Evolutionary conservation across 2,329 filamentous ascomycete species (phyloP).

Genomic region (Sporothrix euskadiensis): DNA sequence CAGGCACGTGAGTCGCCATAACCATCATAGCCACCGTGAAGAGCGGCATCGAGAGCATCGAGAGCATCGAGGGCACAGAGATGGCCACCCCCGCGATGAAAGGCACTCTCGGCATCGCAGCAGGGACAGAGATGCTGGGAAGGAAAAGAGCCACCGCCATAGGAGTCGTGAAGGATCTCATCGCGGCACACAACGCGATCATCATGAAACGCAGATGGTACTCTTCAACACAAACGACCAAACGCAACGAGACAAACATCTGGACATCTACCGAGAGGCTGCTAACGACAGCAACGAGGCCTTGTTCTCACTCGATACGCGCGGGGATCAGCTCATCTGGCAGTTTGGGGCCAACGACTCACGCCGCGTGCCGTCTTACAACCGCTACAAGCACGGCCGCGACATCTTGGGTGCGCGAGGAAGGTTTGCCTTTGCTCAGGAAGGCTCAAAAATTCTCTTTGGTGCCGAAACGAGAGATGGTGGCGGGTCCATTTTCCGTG

Average conservation of each 20-base stretch:
- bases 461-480: conserved; percentile 51
- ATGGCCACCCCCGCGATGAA: not conserved
- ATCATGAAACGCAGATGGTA: conserved; percentile 19
- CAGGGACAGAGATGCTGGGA: not conserved
- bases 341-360: conserved; percentile 73
- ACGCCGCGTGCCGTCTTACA: conserved; percentile 70
- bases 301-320: conserved; percentile 66
- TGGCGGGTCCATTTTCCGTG: conserved; percentile 43
- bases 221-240: not conserved
- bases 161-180: conserved; percentile 15
- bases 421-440: conserved; percentile 66
- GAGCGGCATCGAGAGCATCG: conserved; percentile 12
- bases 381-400: conserved; percentile 65
- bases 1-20: not conserved
- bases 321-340: conserved; percentile 74
- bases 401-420: conserved; percentile 68
- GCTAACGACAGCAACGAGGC: conserved; percentile 27
- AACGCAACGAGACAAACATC: not conserved
- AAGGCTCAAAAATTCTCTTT: conserved; percentile 59
- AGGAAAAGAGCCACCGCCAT: not conserved
- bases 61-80: conserved; percentile 2
- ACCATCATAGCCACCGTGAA: conserved; percentile 2
- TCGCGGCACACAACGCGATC: conserved; percentile 7
- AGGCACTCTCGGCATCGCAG: conserved; percentile 4
- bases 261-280: conserved; percentile 21